These are phyloP conservation scores for Daldinia grandis DNA, from an alignment of 495 filamentous ascomycete genomes.

Conservation along the genomic window DNA sequence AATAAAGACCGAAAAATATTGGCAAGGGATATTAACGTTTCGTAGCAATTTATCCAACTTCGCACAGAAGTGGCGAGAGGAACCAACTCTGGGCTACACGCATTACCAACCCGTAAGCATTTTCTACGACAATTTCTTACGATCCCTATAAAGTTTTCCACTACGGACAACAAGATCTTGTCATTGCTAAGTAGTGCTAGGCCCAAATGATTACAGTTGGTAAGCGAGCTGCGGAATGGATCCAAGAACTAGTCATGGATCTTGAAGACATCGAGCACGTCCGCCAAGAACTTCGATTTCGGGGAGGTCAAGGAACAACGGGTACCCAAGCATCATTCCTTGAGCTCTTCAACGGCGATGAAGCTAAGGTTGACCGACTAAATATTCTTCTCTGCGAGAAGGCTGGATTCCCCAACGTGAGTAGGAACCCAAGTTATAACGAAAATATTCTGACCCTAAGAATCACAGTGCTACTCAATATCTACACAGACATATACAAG, in stretches of 20 bases:
- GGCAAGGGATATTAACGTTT: not conserved
- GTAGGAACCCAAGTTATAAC: not conserved
- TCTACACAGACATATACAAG: conserved; percentile 63
- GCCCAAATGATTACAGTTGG: conserved; percentile 82
- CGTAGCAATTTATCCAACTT: conserved; percentile 76
- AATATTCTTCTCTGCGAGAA: conserved; percentile 84
- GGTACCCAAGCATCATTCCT: conserved; percentile 76
- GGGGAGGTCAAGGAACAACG: conserved; percentile 73
- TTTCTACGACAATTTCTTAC: not conserved
- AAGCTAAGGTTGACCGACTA: conserved; percentile 77
- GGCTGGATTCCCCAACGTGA: conserved; percentile 73
- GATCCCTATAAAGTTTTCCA: not conserved
- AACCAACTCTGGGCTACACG: conserved; percentile 77
- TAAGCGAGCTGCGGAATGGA: conserved; percentile 78
- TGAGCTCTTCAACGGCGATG: conserved; percentile 76
- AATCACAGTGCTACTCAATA: conserved; percentile 58
- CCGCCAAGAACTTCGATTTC: conserved; percentile 78
- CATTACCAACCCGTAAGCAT: conserved; percentile 64
- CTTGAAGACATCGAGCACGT: conserved; percentile 81
- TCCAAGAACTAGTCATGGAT: conserved; percentile 88
- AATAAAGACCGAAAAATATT: not conserved
- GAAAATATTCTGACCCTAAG: not conserved
- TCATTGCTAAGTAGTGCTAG: not conserved
- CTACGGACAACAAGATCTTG: not conserved
- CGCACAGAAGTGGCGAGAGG: conserved; percentile 73